Conservation (phyloP, 176 grass and related monocot genomes). For the Paspalum notatum region DNA sequence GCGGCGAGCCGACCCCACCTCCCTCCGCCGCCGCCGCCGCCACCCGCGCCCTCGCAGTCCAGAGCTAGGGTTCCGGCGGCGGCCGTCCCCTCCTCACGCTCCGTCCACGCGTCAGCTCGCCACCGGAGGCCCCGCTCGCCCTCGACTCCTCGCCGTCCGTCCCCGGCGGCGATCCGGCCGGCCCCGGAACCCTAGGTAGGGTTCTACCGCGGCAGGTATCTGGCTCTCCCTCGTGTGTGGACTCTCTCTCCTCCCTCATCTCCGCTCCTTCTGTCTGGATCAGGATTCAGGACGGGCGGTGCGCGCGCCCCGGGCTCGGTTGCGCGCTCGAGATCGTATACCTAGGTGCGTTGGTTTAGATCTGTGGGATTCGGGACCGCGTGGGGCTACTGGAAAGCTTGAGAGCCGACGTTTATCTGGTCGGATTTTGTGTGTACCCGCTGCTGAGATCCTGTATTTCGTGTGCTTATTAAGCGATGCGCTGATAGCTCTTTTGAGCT, state of each 20-base stretch:
- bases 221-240: not conserved
- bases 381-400: not conserved
- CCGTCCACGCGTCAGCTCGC: not conserved
- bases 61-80: constrained; percentile 4
- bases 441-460: not conserved
- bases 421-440: not conserved
- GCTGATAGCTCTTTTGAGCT: not conserved
- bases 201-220: constrained; percentile 46
- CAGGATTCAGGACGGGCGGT: not conserved
- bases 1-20: constrained; percentile 28
- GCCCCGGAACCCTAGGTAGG: constrained; percentile 37
- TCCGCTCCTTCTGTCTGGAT: constrained; percentile 8
- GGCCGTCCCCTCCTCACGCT: not conserved
- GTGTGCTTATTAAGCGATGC: not conserved
- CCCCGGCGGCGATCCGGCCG: constrained; percentile 37
- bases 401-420: not conserved
- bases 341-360: constrained; percentile 24
- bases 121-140: not conserved
- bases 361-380: constrained; percentile 35
- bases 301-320: not conserved
- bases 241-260: not conserved
- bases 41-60: not conserved
- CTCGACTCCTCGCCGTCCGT: not conserved
- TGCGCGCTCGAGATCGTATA: not conserved
- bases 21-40: not conserved